Base-by-base conservation (phyloP, 106 monocot genomes). In the Chionographis japonica region DNA sequence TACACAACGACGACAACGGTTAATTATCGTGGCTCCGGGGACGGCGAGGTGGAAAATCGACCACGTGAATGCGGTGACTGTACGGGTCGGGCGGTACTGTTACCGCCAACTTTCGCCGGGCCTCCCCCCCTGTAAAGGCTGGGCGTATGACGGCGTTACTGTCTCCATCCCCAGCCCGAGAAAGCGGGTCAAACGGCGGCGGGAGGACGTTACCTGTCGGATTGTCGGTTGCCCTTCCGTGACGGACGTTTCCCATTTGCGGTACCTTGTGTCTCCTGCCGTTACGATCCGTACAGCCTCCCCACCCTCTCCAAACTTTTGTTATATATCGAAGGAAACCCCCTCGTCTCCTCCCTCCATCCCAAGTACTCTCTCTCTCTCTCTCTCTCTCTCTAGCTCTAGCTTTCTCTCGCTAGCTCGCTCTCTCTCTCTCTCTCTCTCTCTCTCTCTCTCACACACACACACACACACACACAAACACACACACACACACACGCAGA, bases 141-240 rank as follows among this genome's bases (percentile, higher is more conserved):
- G 27, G 27, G 27, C 27, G 3, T 14, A 3, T 38, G 27, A 60
- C 60, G 60, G 37, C 60, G 60, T 60, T 36, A 60, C 51, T 3
- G 1, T 4, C 5, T 8, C 12, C 17, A 42, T 50, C 7, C 50
- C 27, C 27, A 50, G 20, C 65, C 66, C 66, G 66, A 66, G 52
- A 6, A 50, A 65, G 65, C 17, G 51, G 51, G 66, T 66, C 66
- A 68, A 68, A 68, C 68, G 68, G 54, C 68, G 68, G 68, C 68
- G 55, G 40, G 19, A 62, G 72, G 62, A 72, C 62, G 72, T 72
- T 72, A 62, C 18, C 4, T 72, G 72, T 72, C 72, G 61, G 62
- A 8, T 36, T 72, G 70, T 70, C 70, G 57, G 43, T 68, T 49
- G n/a, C 12, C 27, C 27, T 27, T 49, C 40, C 60, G 52, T 71